Conservation (phyloP, 2,329 filamentous ascomycete species). For the Beauveria scarabaeidicola region DNA sequence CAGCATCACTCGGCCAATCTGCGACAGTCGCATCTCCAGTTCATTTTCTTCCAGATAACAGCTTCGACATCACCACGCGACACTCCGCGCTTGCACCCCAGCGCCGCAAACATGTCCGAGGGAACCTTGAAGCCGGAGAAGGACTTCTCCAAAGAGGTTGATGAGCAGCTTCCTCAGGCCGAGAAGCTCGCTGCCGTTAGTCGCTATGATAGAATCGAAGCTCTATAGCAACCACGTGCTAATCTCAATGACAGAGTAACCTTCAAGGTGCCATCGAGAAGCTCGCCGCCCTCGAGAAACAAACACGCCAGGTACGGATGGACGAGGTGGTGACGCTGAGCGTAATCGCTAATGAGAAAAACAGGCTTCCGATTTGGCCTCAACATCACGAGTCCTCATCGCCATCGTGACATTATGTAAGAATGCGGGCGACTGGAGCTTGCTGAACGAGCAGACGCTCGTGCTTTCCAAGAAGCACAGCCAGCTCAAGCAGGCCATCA, state of each 20-base stretch:
- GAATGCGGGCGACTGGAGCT: slow-evolving; percentile 81
- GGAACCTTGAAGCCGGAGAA: slow-evolving; percentile 86
- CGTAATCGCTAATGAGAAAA: slow-evolving; percentile 18
- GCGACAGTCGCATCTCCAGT: not conserved
- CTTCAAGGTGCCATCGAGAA: slow-evolving; percentile 87
- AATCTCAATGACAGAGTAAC: slow-evolving; percentile 48
- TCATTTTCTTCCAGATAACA: not conserved
- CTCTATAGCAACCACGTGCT: slow-evolving; percentile 10
- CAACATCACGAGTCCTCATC: slow-evolving; percentile 81
- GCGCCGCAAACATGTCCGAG: slow-evolving; percentile 59
- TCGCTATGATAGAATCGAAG: slow-evolving; percentile 24
- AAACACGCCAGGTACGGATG: slow-evolving; percentile 78
- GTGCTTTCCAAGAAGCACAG: slow-evolving; percentile 98
- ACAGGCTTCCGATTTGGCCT: slow-evolving; percentile 89
- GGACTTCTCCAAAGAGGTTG: slow-evolving; percentile 96
- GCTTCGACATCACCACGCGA: not conserved
- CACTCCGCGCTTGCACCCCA: slow-evolving; percentile 4
- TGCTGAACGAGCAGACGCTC: slow-evolving; percentile 94
- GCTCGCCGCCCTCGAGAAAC: slow-evolving; percentile 85
- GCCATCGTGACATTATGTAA: slow-evolving; percentile 92
- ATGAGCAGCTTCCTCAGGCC: slow-evolving; percentile 83
- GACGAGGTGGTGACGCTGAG: not conserved
- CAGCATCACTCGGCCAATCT: not conserved
- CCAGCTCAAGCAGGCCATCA: slow-evolving; percentile 97
- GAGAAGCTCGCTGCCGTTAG: slow-evolving; percentile 79